phyloP scores from a whole-genome alignment of 345 rosid species.

The Anastatica hierochuntica region DNA sequence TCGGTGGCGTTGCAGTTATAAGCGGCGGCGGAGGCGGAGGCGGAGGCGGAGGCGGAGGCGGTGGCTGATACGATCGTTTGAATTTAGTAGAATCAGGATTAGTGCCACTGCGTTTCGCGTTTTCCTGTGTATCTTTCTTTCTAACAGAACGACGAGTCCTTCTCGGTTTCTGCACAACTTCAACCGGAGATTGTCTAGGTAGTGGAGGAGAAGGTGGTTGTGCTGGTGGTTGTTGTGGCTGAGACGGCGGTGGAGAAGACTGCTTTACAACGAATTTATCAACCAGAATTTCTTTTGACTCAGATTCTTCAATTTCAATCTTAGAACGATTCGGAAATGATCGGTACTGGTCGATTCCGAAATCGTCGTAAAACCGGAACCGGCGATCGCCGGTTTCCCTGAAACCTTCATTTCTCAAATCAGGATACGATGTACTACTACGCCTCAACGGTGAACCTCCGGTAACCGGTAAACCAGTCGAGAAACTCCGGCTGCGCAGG shows the following conservation, averaged over 20 bases:
- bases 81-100: conserved; percentile 8
- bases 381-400: conserved; percentile 36
- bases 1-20: conserved; percentile 28
- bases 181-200: conserved; percentile 22
- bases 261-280: conserved; percentile 47
- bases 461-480: conserved; percentile 17
- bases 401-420: conserved; percentile 42
- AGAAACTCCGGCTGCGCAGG: not conserved
- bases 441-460: conserved; percentile 44
- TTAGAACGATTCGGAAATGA: conserved; percentile 13
- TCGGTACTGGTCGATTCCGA: conserved; percentile 36
- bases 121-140: conserved; percentile 25
- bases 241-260: conserved; percentile 19
- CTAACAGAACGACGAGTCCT: conserved; percentile 30
- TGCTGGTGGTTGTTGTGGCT: conserved; percentile 12
- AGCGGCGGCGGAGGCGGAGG: conserved; percentile 32
- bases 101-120: conserved; percentile 12
- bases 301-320: conserved; percentile 30
- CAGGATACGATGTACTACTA: conserved; percentile 71
- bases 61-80: conserved; percentile 12
- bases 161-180: conserved; percentile 24
- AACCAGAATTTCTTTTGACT: conserved; percentile 43
- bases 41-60: conserved; percentile 29
- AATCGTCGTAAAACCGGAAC: conserved; percentile 65
- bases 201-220: conserved; percentile 31